Conservation (phyloP, 1,284 basidiomycete species). For the Earliella scabrosa region DNA sequence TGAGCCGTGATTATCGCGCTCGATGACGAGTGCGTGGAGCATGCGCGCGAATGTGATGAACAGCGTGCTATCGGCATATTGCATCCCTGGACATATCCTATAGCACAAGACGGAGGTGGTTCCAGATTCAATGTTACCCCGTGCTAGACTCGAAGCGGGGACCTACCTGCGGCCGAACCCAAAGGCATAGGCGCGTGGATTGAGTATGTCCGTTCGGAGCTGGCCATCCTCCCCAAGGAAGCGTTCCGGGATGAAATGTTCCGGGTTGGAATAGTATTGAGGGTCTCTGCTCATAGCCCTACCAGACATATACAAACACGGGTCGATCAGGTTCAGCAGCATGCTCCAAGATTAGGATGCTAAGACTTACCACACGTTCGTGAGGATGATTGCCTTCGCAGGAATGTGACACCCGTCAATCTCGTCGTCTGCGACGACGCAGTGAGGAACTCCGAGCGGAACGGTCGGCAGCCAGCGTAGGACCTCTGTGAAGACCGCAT, state of each 20-base stretch:
- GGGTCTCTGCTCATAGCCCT: no score
- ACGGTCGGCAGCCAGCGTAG: conserved; percentile 24
- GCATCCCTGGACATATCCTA: no score
- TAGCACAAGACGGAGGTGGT: background rate
- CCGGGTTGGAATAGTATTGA: background rate
- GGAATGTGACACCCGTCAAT: conserved; percentile 26
- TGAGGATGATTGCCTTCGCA: conserved; percentile 21
- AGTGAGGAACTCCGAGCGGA: conserved; percentile 20
- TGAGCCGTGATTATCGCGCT: no score
- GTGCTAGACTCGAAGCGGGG: background rate
- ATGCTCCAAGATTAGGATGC: no score
- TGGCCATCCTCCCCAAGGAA: background rate
- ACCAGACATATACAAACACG: no score
- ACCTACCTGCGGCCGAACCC: background rate
- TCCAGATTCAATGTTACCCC: background rate
- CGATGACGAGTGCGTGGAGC: no score
- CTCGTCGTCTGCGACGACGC: conserved; percentile 20
- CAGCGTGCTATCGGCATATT: no score
- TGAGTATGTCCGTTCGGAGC: background rate
- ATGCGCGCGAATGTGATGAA: no score
- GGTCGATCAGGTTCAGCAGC: no score
- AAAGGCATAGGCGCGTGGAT: background rate
- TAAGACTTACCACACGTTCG: conserved; percentile 26
- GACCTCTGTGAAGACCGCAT: conserved; percentile 20
- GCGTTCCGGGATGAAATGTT: background rate